Conservation (phyloP, 2,329 filamentous ascomycete species). For the Thielaviopsis musarum region DNA sequence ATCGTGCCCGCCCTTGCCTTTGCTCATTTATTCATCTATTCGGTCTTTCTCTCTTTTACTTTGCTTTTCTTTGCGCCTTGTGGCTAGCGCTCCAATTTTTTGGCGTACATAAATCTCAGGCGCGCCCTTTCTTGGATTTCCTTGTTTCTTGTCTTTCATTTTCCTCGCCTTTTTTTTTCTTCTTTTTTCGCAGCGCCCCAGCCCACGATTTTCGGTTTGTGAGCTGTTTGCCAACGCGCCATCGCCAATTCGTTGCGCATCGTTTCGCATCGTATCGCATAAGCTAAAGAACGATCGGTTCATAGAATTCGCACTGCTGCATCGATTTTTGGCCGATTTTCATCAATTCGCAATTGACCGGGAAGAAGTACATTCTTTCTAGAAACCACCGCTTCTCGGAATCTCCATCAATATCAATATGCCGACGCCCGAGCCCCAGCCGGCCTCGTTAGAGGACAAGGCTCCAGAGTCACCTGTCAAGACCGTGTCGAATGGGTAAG, state of each 20-base stretch:
- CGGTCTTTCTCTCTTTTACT: background rate
- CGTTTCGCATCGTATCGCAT: background rate
- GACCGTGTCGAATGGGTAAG: conserved; percentile 9
- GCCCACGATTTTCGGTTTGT: background rate
- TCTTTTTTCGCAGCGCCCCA: background rate
- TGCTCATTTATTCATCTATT: background rate
- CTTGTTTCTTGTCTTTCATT: background rate
- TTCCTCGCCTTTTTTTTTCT: background rate
- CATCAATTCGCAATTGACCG: background rate
- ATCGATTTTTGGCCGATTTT: background rate
- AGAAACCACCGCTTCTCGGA: background rate
- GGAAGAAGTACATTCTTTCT: background rate
- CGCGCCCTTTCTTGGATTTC: background rate
- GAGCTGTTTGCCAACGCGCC: background rate
- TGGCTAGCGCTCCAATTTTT: background rate
- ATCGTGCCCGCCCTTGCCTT: background rate
- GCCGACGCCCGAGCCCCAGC: conserved; percentile 8
- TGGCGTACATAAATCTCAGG: background rate
- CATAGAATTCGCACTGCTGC: background rate
- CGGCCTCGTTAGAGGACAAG: conserved; percentile 1
- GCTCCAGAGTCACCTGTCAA: conserved; percentile 5
- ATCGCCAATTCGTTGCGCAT: background rate
- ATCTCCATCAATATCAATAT: background rate
- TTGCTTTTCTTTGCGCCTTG: background rate
- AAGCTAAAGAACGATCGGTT: background rate